Evolutionary conservation across 2,329 filamentous ascomycete genomes (phyloP).

Genomic region (Diplodia seriata): DNA sequence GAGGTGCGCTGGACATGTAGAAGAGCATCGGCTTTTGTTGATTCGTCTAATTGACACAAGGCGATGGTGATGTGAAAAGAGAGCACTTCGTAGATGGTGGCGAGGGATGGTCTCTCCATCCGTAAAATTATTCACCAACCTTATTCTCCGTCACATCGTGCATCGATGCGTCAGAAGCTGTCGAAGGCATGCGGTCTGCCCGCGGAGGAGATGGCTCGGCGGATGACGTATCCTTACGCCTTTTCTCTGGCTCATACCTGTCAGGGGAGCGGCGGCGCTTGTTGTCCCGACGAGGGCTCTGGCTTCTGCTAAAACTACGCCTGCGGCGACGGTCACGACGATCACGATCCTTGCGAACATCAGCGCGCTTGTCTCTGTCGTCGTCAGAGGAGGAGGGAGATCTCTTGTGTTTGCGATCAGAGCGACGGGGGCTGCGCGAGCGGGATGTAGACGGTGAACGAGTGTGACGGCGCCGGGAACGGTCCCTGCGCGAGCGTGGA

Average conservation of each 20-base stretch:
- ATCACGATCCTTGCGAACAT: constrained; percentile 56
- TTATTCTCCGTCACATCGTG: not conserved
- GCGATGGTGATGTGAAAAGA: constrained; percentile 1
- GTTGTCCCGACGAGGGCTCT: constrained; percentile 38
- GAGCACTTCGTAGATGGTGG: not conserved
- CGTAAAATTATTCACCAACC: constrained; percentile 27
- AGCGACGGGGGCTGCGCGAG: constrained; percentile 49
- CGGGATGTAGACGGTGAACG: constrained; percentile 50
- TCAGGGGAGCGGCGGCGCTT: constrained; percentile 33
- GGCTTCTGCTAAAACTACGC: constrained; percentile 52
- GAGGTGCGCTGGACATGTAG: not conserved
- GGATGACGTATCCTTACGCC: constrained; percentile 34
- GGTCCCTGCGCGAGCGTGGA: constrained; percentile 38
- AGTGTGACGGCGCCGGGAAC: constrained; percentile 47
- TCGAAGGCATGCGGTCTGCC: not conserved
- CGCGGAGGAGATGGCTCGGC: constrained; percentile 11
- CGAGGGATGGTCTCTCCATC: not conserved
- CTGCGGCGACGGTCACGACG: constrained; percentile 51
- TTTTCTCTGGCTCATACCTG: constrained; percentile 34
- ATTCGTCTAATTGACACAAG: constrained; percentile 22
- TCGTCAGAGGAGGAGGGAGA: constrained; percentile 54
- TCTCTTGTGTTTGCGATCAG: constrained; percentile 52
- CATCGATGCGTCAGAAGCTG: constrained; percentile 23
- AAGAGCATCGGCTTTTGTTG: not conserved
- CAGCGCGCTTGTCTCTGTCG: constrained; percentile 55